phyloP scores from a whole-genome alignment of 805 yeast species.

The Lipomyces kockii region DNA sequence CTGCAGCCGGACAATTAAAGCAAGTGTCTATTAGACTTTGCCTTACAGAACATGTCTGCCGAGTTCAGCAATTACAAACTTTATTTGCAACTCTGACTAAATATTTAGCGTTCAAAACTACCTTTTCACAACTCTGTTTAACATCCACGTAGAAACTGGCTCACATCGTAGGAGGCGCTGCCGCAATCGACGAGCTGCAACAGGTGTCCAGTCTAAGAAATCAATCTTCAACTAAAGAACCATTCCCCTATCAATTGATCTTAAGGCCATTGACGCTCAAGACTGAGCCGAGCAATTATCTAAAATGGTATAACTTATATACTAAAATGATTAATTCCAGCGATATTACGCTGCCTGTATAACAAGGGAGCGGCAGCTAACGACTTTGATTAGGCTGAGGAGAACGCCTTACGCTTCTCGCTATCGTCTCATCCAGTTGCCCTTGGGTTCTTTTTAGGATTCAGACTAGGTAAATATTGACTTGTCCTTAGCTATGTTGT shows the following conservation, averaged over 20 bases:
- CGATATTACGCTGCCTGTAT: neutral
- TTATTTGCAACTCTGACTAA: neutral
- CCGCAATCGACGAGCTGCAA: neutral
- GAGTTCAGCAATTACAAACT: neutral
- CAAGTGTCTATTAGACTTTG: neutral
- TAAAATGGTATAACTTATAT: neutral
- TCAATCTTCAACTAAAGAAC: neutral
- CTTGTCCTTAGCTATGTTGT: neutral
- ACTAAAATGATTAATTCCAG: neutral
- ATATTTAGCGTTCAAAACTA: neutral
- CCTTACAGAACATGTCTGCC: too few species aligned
- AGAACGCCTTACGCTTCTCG: slow-evolving; percentile 31
- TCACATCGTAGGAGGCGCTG: too few species aligned
- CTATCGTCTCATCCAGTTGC: slow-evolving; percentile 84
- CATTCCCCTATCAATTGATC: neutral
- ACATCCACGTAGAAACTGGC: neutral
- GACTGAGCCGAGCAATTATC: neutral
- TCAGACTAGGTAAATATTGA: slow-evolving; percentile 56
- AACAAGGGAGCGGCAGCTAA: neutral
- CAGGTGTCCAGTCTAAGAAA: neutral
- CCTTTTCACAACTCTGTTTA: neutral
- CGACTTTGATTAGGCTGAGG: slow-evolving; percentile 25
- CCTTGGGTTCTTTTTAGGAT: slow-evolving; percentile 61
- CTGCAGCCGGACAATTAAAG: neutral
- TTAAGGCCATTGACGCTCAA: neutral